phyloP scores from a whole-genome alignment of 2,329 filamentous ascomycete genomes.

The Zasmidium cellare region DNA sequence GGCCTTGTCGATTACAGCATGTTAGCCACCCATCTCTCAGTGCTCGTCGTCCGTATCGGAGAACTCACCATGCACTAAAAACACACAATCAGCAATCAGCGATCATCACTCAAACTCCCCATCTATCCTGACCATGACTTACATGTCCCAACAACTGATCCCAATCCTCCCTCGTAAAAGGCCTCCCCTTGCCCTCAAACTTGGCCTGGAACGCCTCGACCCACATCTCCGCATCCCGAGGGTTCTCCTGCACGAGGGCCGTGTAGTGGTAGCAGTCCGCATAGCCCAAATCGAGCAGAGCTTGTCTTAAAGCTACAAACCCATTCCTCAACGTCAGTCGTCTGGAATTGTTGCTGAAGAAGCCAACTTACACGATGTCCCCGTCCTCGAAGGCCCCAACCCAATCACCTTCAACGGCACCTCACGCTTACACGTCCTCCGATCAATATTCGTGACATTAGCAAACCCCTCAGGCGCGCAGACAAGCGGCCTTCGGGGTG shows the following conservation, averaged over 20 bases:
- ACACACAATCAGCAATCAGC: no score
- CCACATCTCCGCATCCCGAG: conserved; percentile 2
- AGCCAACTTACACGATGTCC: not conserved
- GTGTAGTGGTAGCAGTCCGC: not conserved
- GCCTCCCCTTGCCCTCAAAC: conserved; percentile 2
- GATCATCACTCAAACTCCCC: not conserved
- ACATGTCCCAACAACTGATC: conserved; percentile 14
- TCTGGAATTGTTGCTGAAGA: not conserved
- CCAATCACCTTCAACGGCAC: not conserved
- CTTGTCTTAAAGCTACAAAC: not conserved
- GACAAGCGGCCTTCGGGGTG: not conserved
- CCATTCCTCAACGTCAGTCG: not conserved
- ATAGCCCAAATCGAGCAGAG: not conserved
- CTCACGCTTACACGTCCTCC: not conserved
- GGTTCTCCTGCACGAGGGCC: not conserved
- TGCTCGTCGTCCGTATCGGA: no score
- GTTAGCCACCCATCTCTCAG: not conserved
- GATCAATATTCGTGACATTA: not conserved
- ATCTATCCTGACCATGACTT: conserved; percentile 18
- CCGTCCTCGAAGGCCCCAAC: not conserved
- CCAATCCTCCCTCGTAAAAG: not conserved
- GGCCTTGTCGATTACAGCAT: not conserved
- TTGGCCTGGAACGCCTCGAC: conserved; percentile 1
- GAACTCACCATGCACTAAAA: not conserved
- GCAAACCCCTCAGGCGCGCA: not conserved